phyloP scores from a whole-genome alignment of 257 asterid genomes.

The Agastache rugosa region DNA sequence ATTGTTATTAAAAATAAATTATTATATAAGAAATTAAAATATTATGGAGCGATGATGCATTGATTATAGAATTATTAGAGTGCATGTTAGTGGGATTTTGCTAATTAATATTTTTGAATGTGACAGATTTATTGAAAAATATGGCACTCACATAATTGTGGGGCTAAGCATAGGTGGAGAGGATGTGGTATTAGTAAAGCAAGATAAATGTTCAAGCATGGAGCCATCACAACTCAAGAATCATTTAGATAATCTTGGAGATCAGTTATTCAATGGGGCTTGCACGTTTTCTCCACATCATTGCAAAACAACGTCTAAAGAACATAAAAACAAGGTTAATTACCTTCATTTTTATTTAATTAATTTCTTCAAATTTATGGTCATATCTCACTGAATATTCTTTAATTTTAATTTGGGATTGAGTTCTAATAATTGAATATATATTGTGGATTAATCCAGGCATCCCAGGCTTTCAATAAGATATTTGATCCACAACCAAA shows the following conservation, averaged over 20 bases:
- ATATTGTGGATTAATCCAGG: conserved; percentile 42
- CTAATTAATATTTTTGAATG: conserved; percentile 14
- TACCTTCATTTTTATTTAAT: neutral
- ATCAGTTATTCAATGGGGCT: conserved; percentile 73
- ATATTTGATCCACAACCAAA: conserved; percentile 70
- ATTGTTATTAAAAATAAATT: too few species aligned
- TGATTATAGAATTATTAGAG: neutral
- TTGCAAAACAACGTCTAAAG: conserved; percentile 51
- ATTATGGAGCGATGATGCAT: neutral
- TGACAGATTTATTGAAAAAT: conserved; percentile 90
- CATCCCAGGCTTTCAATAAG: conserved; percentile 71
- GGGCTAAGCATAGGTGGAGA: conserved; percentile 94
- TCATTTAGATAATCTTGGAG: conserved; percentile 82
- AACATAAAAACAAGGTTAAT: conserved; percentile 66
- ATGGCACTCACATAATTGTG: conserved; percentile 92
- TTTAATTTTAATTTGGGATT: neutral
- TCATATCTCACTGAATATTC: too few species aligned
- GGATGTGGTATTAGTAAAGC: conserved; percentile 80
- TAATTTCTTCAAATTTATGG: neutral
- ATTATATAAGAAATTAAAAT: too few species aligned
- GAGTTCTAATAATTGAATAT: too few species aligned
- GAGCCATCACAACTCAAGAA: conserved; percentile 77
- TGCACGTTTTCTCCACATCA: conserved; percentile 70
- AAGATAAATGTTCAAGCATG: conserved; percentile 67
- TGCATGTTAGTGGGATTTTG: neutral